A percentile compares a stretch with the other conserved stretches of the same genome.
These are phyloP conservation scores for Morella rubra DNA, from an alignment of 306 rosid species.

Conservation along the genomic window DNA sequence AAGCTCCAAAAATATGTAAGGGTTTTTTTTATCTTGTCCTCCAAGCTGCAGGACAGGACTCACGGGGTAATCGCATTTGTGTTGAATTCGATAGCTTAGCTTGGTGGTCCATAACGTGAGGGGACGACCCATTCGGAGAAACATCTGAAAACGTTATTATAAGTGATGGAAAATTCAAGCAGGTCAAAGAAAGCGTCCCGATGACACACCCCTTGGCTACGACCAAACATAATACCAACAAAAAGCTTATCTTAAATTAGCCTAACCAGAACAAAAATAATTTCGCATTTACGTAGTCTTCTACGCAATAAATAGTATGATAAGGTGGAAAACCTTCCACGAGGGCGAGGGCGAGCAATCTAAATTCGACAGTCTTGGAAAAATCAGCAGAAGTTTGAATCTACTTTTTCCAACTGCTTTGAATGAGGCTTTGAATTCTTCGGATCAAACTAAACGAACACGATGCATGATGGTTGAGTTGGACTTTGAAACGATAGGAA, in stretches of 20 bases:
- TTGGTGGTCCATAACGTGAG: neutral
- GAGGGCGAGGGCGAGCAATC: neutral
- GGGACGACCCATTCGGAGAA: neutral
- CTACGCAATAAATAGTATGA: neutral
- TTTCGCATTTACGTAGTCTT: too few relatives aligned
- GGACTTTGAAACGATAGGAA: neutral
- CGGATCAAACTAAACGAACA: neutral
- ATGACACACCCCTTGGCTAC: neutral
- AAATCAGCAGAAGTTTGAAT: neutral
- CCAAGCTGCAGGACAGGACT: neutral
- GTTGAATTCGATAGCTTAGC: neutral
- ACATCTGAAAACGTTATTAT: neutral
- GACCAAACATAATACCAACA: neutral
- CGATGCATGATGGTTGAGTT: neutral
- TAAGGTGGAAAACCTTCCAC: neutral
- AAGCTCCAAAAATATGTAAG: too few relatives aligned
- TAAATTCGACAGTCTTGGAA: neutral
- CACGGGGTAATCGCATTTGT: neutral
- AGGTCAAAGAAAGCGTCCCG: neutral
- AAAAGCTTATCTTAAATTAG: neutral
- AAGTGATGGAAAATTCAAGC: neutral
- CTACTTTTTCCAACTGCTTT: neutral
- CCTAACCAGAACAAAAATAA: neutral
- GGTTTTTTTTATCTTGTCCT: neutral
- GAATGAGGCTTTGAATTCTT: neutral